phyloP scores from a whole-genome alignment of 208 protist species.

The Porcisia hertigi region DNA sequence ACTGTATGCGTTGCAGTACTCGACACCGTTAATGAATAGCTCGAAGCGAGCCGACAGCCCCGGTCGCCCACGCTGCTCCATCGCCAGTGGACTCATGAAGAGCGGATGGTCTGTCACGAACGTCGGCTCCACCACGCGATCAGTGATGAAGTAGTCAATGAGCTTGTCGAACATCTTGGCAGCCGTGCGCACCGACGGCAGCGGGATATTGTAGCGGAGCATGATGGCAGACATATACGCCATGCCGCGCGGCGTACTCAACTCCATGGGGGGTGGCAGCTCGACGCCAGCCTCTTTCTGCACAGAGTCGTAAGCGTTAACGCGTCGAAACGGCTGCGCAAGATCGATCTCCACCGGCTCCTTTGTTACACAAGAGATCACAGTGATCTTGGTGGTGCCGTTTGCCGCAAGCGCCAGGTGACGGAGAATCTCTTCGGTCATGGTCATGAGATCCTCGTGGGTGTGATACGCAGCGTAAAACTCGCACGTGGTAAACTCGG shows the following conservation, averaged over 20 bases:
- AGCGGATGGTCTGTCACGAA: constrained; percentile 96
- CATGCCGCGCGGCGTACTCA: constrained; percentile 72
- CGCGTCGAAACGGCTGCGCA: constrained; percentile 76
- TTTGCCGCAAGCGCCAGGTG: constrained; percentile 56
- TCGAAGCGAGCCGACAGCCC: constrained; percentile 96
- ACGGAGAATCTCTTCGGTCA: constrained; percentile 94
- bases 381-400: constrained; percentile 44
- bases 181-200: constrained; percentile 86
- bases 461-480: constrained; percentile 94
- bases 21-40: constrained; percentile 93
- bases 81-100: constrained; percentile 93
- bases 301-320: constrained; percentile 90
- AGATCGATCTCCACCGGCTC: constrained; percentile 80
- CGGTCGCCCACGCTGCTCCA: constrained; percentile 71
- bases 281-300: constrained; percentile 71
- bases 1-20: constrained; percentile 97
- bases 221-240: constrained; percentile 88
- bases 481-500: constrained; percentile 96
- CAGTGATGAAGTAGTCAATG: constrained; percentile 92
- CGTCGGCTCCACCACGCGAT: constrained; percentile 90
- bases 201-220: constrained; percentile 80
- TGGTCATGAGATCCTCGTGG: constrained; percentile 92
- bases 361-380: constrained; percentile 34
- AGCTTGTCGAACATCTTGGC: constrained; percentile 92
- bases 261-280: constrained; percentile 73